A percentile compares a stretch with the other conserved stretches of the same genome.
phyloP scores from a whole-genome alignment of 2,329 filamentous ascomycete species.

The Pyricularia sp. region DNA sequence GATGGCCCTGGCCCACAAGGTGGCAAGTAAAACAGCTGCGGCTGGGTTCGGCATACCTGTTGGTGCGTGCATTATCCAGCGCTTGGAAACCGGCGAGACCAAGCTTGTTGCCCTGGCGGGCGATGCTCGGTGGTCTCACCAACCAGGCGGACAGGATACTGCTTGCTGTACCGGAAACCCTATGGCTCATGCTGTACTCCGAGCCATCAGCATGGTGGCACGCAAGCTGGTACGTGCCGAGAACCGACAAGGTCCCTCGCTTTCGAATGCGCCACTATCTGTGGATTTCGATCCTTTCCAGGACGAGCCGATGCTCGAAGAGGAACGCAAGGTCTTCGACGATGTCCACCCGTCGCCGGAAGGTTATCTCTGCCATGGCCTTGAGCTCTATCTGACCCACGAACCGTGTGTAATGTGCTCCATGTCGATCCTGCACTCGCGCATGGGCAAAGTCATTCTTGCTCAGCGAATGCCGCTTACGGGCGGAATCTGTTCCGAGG shows the following conservation, averaged over 20 bases:
- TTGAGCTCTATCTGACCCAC: slow-evolving; percentile 91
- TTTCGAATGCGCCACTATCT: slow-evolving; percentile 21
- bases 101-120: slow-evolving; percentile 64
- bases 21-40: slow-evolving; percentile 49
- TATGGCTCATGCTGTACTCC: slow-evolving; percentile 68
- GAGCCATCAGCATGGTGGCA: slow-evolving; percentile 76
- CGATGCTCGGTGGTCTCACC: slow-evolving; percentile 61
- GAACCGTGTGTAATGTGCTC: slow-evolving; percentile 96
- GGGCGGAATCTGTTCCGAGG: slow-evolving; percentile 75
- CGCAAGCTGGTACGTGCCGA: slow-evolving; percentile 53
- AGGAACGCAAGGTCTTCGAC: slow-evolving; percentile 54
- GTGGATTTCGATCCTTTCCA: slow-evolving; percentile 55
- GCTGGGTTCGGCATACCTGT: slow-evolving; percentile 57
- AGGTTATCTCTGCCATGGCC: slow-evolving; percentile 86
- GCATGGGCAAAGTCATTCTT: slow-evolving; percentile 82
- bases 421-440: slow-evolving; percentile 91
- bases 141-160: slow-evolving; percentile 19
- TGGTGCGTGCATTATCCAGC: slow-evolving; percentile 68
- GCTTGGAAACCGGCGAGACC: slow-evolving; percentile 33
- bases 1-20: slow-evolving; percentile 57
- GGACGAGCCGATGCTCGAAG: slow-evolving; percentile 56
- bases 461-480: slow-evolving; percentile 68
- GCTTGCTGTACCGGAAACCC: slow-evolving; percentile 50
- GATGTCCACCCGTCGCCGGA: slow-evolving; percentile 59
- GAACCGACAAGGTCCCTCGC: slow-evolving; percentile 20